Percentiles rank a stretch among this genome's conserved stretches.
phyloP scores from a whole-genome alignment of 306 rosid genomes.

The Trichosanthes cucumerina region DNA sequence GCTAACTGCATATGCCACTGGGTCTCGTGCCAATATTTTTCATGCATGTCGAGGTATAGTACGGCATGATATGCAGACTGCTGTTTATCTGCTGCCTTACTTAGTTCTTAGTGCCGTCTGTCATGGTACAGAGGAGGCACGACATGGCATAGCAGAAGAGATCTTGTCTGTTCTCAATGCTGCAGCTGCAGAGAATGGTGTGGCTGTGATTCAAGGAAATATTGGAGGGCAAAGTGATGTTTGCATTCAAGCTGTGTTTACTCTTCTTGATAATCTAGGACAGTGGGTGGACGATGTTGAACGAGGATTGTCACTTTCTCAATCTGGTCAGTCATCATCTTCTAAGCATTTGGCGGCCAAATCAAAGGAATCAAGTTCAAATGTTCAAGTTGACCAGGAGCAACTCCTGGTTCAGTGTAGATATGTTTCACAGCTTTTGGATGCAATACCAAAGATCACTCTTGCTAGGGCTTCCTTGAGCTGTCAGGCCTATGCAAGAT shows the following conservation, averaged over 20 bases:
- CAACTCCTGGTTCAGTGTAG: conserved; percentile 69
- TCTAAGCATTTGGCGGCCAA: conserved; percentile 55
- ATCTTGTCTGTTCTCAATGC: conserved; percentile 74
- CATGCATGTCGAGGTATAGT: conserved; percentile 89
- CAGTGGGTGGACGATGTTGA: conserved; percentile 91
- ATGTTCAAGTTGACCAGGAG: conserved; percentile 35
- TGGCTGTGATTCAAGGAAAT: conserved; percentile 54
- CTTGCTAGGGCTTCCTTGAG: conserved; percentile 90
- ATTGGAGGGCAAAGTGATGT: conserved; percentile 84
- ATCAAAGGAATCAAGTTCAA: conserved; percentile 46
- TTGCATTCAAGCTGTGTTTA: conserved; percentile 91
- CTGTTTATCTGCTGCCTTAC: conserved; percentile 82
- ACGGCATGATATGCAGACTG: conserved; percentile 91
- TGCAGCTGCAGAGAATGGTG: conserved; percentile 79
- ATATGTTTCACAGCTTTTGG: conserved; percentile 77
- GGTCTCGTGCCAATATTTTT: conserved; percentile 87
- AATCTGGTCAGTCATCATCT: conserved; percentile 32
- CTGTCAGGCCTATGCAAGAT: conserved; percentile 95
- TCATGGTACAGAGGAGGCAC: conserved; percentile 85
- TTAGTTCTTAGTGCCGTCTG: conserved; percentile 86
- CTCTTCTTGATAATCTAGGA: conserved; percentile 97
- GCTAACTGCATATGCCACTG: conserved; percentile 73
- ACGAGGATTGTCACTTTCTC: conserved; percentile 78
- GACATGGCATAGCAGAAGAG: conserved; percentile 74
- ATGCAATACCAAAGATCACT: conserved; percentile 72